These are phyloP conservation scores for Austroboletus novae-zelandiae DNA, from an alignment of 1,284 basidiomycete genomes.

Conservation along the genomic window DNA sequence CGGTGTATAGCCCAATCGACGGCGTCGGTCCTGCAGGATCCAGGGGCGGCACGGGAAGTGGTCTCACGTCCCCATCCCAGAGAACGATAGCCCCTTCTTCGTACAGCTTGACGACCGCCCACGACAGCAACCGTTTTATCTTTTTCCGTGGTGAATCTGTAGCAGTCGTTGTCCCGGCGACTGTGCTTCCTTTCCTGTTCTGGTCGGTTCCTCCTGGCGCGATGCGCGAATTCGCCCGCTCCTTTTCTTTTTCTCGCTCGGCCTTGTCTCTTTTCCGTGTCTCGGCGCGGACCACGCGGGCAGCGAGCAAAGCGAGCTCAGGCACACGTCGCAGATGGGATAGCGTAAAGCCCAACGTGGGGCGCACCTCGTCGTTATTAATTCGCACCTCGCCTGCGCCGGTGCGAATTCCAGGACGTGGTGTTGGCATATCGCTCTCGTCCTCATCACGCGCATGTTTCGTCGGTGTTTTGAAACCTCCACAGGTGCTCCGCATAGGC, in stretches of 20 bases:
- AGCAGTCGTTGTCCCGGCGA: no score
- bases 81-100: conserved; percentile 66
- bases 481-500: conserved; percentile 3
- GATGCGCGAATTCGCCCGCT: no score
- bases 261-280: no score
- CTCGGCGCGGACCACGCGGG: no score
- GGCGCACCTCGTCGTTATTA: background rate
- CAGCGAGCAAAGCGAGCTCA: no score
- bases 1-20: conserved; percentile 12
- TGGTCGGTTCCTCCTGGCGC: no score
- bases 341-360: no score
- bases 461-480: conserved; percentile 18
- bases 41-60: conserved; percentile 7
- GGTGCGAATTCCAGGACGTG: conserved; percentile 7
- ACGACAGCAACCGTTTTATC: no score
- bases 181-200: no score
- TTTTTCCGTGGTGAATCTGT: no score
- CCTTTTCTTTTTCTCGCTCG: no score
- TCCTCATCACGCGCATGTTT: conserved; percentile 12
- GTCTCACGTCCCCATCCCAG: conserved; percentile 56
- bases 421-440: conserved; percentile 12
- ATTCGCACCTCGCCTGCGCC: background rate
- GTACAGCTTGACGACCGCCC: conserved; percentile 56
- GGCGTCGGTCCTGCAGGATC: background rate
- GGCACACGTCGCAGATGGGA: no score